Evolutionary conservation across 2,329 filamentous ascomycete species (phyloP).

Genomic region (Aureobasidium mangrovei): DNA sequence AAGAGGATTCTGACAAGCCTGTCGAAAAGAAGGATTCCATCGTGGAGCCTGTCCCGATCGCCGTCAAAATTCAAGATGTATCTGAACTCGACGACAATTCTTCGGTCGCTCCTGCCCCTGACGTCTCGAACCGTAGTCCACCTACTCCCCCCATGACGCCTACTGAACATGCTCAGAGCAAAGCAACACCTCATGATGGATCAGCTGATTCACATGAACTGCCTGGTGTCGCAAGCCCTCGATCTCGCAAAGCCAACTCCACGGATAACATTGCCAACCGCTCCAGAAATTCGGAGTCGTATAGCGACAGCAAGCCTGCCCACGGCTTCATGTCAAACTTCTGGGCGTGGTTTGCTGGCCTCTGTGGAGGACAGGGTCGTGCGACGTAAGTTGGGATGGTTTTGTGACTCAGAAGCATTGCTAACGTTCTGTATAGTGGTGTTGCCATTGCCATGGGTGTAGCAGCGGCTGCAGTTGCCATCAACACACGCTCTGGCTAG

Average conservation of each 20-base stretch:
- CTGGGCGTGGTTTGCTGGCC: conserved; percentile 4
- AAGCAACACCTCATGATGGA: conserved; percentile 8
- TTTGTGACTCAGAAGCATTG: background rate
- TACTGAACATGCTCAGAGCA: conserved; percentile 18
- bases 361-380: conserved; percentile 7
- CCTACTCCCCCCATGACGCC: conserved; percentile 29
- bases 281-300: background rate
- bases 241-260: background rate
- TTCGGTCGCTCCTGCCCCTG: background rate
- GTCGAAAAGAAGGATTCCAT: background rate
- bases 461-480: conserved; percentile 8
- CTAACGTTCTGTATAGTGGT: conserved; percentile 4
- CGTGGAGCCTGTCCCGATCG: background rate
- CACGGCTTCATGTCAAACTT: background rate
- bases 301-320: background rate
- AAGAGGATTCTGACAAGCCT: background rate
- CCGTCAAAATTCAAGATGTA: background rate
- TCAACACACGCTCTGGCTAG: background rate
- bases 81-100: background rate
- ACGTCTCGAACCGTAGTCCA: conserved; percentile 15
- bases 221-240: background rate
- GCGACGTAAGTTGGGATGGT: conserved; percentile 5
- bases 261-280: conserved; percentile 9
- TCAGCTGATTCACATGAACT: background rate
- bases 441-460: conserved; percentile 10